These are phyloP conservation scores for Fusarium gaditjirri DNA, from an alignment of 2,329 filamentous ascomycete genomes.

Conservation along the genomic window DNA sequence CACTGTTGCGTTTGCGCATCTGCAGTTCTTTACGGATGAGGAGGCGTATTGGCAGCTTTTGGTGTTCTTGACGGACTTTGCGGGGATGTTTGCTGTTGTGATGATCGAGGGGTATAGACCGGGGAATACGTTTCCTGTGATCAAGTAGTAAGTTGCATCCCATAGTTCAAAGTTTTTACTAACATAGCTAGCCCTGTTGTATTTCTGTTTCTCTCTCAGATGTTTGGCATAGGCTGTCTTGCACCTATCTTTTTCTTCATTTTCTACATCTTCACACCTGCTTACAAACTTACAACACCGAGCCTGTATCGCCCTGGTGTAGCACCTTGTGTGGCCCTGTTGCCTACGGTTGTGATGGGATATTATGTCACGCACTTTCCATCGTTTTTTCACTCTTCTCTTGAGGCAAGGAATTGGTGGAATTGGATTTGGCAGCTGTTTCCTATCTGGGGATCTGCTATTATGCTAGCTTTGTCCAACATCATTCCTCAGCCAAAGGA, in stretches of 20 bases:
- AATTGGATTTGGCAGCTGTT: conserved; percentile 49
- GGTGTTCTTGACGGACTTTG: conserved; percentile 45
- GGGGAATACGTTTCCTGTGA: conserved; percentile 21
- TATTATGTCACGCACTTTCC: conserved; percentile 38
- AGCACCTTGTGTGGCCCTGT: conserved; percentile 22
- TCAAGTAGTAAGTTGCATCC: conserved; percentile 39
- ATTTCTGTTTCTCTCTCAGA: conserved; percentile 34
- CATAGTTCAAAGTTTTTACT: not conserved
- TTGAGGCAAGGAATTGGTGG: conserved; percentile 44
- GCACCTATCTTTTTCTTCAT: conserved; percentile 41
- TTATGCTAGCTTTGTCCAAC: conserved; percentile 26
- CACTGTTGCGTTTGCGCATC: conserved; percentile 35
- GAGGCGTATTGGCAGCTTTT: conserved; percentile 44
- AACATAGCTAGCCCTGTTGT: conserved; percentile 26
- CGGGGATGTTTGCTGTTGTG: conserved; percentile 43
- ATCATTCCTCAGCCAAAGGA: not conserved
- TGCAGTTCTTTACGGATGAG: conserved; percentile 39
- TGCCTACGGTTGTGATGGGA: conserved; percentile 27
- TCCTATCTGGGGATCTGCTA: conserved; percentile 40
- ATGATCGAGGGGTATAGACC: conserved; percentile 40
- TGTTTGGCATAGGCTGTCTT: conserved; percentile 37
- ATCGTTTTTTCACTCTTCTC: conserved; percentile 34
- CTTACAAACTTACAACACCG: conserved; percentile 17
- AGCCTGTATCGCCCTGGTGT: conserved; percentile 13
- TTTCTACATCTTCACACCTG: conserved; percentile 33